These are phyloP conservation scores for Chaetomium globosum DNA, from an alignment of 2,329 filamentous ascomycete genomes.

Conservation along the genomic window DNA sequence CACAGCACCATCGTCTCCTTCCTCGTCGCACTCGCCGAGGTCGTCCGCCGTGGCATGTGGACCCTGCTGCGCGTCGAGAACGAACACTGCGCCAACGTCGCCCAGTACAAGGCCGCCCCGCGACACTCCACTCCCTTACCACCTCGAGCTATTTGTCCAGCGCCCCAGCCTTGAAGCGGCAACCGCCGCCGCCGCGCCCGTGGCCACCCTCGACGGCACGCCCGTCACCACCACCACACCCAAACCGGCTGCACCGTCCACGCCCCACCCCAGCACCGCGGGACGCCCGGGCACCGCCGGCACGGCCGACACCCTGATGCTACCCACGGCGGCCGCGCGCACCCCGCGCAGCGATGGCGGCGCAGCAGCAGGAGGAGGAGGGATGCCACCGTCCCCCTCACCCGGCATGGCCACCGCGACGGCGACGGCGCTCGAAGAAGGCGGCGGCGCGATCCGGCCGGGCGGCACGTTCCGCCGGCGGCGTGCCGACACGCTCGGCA, in stretches of 20 bases:
- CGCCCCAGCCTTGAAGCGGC: constrained; percentile 45
- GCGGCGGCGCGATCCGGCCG: background rate
- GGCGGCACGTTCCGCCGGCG: constrained; percentile 36
- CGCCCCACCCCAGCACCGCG: background rate
- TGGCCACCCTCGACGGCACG: background rate
- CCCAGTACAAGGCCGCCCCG: constrained; percentile 83
- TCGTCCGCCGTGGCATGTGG: constrained; percentile 87
- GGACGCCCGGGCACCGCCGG: background rate
- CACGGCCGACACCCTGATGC: background rate
- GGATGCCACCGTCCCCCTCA: background rate
- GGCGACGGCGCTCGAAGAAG: constrained; percentile 28
- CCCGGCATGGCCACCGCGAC: constrained; percentile 13
- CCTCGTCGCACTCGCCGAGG: constrained; percentile 73
- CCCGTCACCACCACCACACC: background rate
- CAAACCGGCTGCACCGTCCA: background rate
- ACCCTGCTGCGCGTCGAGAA: constrained; percentile 93
- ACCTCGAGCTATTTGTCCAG: constrained; percentile 55
- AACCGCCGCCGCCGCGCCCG: constrained; percentile 24
- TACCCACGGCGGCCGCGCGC: constrained; percentile 2
- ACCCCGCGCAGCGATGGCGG: constrained; percentile 1
- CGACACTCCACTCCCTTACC: constrained; percentile 84
- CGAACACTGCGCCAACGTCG: constrained; percentile 92
- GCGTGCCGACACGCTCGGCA: constrained; percentile 42
- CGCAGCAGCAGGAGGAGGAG: no score
- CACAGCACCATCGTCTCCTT: constrained; percentile 85